Evolutionary conservation across 129 eudicot genomes (phyloP).

Genomic region (Calendula officinalis): DNA sequence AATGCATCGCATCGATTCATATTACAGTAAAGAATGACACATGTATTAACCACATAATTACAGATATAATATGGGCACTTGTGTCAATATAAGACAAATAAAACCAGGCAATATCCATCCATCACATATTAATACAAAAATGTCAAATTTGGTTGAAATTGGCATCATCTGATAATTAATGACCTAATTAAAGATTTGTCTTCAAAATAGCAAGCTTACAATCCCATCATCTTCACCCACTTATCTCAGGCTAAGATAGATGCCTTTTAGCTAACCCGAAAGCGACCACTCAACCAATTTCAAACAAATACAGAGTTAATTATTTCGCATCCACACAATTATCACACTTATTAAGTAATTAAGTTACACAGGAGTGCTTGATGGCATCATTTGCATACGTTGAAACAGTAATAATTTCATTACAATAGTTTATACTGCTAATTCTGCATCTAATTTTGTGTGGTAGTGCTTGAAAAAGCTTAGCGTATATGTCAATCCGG

Average conservation of each 20-base stretch:
- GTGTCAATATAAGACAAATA: constrained; percentile 10
- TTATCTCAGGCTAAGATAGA: constrained; percentile 33
- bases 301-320: constrained; percentile 35
- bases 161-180: constrained; percentile 20
- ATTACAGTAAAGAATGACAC: too few relatives aligned
- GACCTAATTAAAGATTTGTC: constrained; percentile 27
- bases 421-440: constrained; percentile 3
- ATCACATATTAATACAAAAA: constrained; percentile 24
- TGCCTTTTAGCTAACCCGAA: constrained; percentile 43
- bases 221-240: constrained; percentile 36
- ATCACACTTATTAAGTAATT: background rate
- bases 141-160: constrained; percentile 28
- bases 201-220: constrained; percentile 26
- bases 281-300: constrained; percentile 53
- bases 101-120: constrained; percentile 30
- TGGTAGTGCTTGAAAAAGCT: too few relatives aligned
- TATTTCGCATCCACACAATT: background rate
- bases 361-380: constrained; percentile 20
- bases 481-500: constrained; percentile 10
- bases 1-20: too few relatives aligned
- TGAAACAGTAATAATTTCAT: constrained; percentile 22
- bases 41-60: background rate
- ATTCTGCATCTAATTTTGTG: constrained; percentile 12
- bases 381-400: constrained; percentile 37
- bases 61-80: background rate